Evolutionary conservation across 305 asterid genomes (phyloP).

Genomic region (Withania somnifera): DNA sequence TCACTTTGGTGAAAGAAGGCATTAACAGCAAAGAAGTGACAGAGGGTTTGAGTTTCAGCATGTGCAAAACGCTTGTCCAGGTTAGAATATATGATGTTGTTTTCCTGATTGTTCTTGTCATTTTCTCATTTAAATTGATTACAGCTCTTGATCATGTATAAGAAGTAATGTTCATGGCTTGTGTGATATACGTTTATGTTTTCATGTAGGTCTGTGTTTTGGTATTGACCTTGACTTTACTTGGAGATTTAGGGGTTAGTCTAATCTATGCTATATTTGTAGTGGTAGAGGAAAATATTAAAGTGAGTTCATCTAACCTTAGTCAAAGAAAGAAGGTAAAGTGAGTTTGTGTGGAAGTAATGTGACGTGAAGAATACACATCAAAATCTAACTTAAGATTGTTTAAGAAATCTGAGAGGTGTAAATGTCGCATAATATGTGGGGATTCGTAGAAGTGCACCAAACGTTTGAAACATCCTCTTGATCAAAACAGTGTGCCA

Average conservation of each 20-base stretch:
- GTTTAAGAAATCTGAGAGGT: too few species aligned
- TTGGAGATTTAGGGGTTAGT: background rate
- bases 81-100: conserved; percentile 9
- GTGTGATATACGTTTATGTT: background rate
- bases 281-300: background rate
- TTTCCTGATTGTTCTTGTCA: background rate
- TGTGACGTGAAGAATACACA: background rate
- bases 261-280: background rate
- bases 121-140: background rate
- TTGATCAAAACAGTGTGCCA: too few species aligned
- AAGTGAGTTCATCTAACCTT: background rate
- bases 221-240: background rate
- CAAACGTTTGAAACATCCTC: background rate
- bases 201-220: background rate
- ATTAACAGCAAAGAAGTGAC: conserved; percentile 22
- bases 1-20: conserved; percentile 18
- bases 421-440: too few species aligned
- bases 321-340: too few species aligned
- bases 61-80: conserved; percentile 41
- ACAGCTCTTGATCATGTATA: background rate
- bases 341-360: background rate
- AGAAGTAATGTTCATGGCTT: background rate
- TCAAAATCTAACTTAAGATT: background rate
- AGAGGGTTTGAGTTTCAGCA: conserved; percentile 35
- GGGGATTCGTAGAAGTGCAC: background rate